These are phyloP conservation scores for Torrubiella hemipterigena DNA, from an alignment of 2,329 filamentous ascomycete species.

Conservation along the genomic window DNA sequence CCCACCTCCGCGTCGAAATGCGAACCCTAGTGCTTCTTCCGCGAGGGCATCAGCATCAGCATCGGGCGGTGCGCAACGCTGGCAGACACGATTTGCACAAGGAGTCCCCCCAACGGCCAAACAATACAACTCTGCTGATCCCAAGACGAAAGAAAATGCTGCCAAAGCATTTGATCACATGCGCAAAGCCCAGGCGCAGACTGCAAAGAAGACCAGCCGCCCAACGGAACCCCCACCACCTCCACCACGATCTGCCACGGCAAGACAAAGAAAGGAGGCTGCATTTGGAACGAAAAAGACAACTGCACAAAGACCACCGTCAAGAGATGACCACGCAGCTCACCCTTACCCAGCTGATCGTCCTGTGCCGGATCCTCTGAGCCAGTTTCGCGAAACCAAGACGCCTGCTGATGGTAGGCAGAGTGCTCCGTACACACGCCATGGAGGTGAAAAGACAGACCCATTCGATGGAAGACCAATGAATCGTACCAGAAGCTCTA, in stretches of 20 bases:
- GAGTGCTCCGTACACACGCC: constrained; percentile 43
- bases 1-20: constrained; percentile 32
- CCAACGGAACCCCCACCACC: constrained; percentile 18
- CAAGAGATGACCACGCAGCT: constrained; percentile 9
- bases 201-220: constrained; percentile 13
- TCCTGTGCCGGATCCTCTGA: constrained; percentile 33
- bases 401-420: constrained; percentile 35
- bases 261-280: constrained; percentile 40
- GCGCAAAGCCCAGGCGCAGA: constrained; percentile 22
- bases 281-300: constrained; percentile 39
- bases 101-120: constrained; percentile 31
- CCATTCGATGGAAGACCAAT: constrained; percentile 38
- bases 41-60: too few species aligned
- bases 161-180: constrained; percentile 31
- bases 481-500: constrained; percentile 32
- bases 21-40: constrained; percentile 15
- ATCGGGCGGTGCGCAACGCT: constrained; percentile 35
- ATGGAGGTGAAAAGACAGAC: constrained; percentile 47
- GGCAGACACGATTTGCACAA: constrained; percentile 27
- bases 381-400: constrained; percentile 29
- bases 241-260: constrained; percentile 34
- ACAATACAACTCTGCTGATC: constrained; percentile 18
- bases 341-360: too few species aligned
- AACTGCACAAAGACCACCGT: constrained; percentile 35
- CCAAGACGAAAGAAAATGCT: constrained; percentile 27